Evolutionary conservation across 352 stramenopile species (phyloP).

Genomic region (Phytophthora pistaciae): DNA sequence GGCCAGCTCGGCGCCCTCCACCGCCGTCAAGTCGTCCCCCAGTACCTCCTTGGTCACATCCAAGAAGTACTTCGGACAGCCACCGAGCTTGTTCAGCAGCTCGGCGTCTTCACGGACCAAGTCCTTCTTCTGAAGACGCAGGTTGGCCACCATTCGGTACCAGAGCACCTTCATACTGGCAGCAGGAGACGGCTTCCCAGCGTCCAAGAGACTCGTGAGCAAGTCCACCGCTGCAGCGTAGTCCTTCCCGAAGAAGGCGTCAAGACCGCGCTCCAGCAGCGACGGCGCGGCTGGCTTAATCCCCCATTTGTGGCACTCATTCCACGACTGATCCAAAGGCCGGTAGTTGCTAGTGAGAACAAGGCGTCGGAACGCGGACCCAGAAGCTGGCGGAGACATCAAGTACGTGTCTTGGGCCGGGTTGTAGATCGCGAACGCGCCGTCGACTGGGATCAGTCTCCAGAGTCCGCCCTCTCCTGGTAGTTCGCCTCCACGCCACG

Average conservation of each 20-base stretch:
- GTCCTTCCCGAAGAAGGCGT: slow-evolving; percentile 28
- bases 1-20: slow-evolving; percentile 17
- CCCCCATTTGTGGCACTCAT: slow-evolving; percentile 27
- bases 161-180: slow-evolving; percentile 25
- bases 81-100: slow-evolving; percentile 12
- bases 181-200: slow-evolving; percentile 4
- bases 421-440: slow-evolving; percentile 27
- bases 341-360: slow-evolving; percentile 29
- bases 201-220: slow-evolving; percentile 22
- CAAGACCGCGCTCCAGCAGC: slow-evolving; percentile 22
- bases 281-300: slow-evolving; percentile 21
- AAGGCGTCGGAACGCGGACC: slow-evolving; percentile 17
- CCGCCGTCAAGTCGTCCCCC: slow-evolving; percentile 6
- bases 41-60: slow-evolving; percentile 21
- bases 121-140: slow-evolving; percentile 29
- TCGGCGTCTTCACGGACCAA: slow-evolving; percentile 24
- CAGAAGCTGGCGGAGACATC: slow-evolving; percentile 17
- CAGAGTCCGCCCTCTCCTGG: slow-evolving; percentile 23
- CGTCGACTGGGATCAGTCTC: slow-evolving; percentile 24
- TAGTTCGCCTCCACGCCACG: slow-evolving; percentile 27
- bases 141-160: slow-evolving; percentile 33
- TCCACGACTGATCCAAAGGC: slow-evolving; percentile 26
- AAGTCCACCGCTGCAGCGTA: slow-evolving; percentile 21
- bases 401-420: slow-evolving; percentile 25
- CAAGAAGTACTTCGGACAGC: slow-evolving; percentile 29